Base-by-base conservation (phyloP, 2,329 filamentous ascomycete species). In the Fusarium beomiforme region DNA sequence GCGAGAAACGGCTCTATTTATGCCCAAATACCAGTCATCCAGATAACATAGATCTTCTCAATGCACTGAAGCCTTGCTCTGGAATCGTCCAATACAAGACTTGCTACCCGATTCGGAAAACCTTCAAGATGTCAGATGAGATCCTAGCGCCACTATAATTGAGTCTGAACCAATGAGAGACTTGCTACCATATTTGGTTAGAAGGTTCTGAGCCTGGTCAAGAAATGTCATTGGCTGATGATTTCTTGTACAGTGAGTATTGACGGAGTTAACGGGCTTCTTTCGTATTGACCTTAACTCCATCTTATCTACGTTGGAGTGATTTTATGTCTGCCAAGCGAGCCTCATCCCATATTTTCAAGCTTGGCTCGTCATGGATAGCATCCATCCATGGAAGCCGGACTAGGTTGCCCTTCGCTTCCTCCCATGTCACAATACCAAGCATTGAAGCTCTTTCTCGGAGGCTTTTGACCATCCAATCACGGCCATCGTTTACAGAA, bases 21-120 rank as follows among this genome's bases (percentile, higher is more conserved):
- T 63, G 14, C 13, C 24, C 8, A 33, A 5, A 7, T 9, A 4
- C 17, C 5, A 6, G 4, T 37, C 14, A 10, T 13, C 3, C 39
- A 8, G 13, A 29, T 31, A 13, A 13, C 13, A 11, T n/a, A n/a
- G 16, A 51, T 29, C 23, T 19, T 41, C 14, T 4, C 23, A 11
- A 23, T 29, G 8, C 3, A 6, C 31, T 21, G 23, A 21, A 17
- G 14, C 29, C 13, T 21, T 19, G 8, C 8, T 17, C 11, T 10
- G 4, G 1, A 16, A 14, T 8, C 8, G 1, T 16, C 61, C 61
- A 66, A 60, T 66, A 3, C 29, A 54, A 66, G 63, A 66, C 61
- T 66, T 66, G 5, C 44, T 60, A 51, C 61, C 44, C 14, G 8
- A 51, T 66, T 66, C 2, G 53, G 61, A 59, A 66, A 24, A 29